These are phyloP conservation scores for Xylaria sp. DNA, from an alignment of 495 filamentous ascomycete genomes.

Conservation along the genomic window DNA sequence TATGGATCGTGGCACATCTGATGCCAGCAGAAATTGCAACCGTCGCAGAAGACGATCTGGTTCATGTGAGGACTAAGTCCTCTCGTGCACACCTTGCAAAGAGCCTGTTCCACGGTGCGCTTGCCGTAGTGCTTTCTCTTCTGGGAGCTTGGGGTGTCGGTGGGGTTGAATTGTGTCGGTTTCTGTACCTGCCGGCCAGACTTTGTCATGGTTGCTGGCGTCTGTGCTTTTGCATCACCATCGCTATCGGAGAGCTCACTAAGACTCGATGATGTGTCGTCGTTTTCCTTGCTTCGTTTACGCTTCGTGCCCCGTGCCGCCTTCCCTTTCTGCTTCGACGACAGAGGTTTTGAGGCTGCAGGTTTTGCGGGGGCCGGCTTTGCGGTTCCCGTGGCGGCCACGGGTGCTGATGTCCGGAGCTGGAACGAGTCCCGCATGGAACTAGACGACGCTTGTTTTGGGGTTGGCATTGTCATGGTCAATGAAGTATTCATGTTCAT, in stretches of 20 bases:
- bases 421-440: constrained; percentile 34
- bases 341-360: constrained; percentile 28
- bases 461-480: constrained; percentile 53
- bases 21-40: constrained; percentile 88
- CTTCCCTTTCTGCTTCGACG: constrained; percentile 34
- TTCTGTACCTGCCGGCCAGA: constrained; percentile 83
- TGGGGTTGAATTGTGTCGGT: constrained; percentile 73
- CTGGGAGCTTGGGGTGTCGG: constrained; percentile 49
- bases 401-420: constrained; percentile 30
- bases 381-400: neutral
- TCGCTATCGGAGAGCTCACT: constrained; percentile 50
- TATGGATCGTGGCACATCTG: constrained; percentile 88
- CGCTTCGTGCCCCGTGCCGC: constrained; percentile 49
- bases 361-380: constrained; percentile 14
- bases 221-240: constrained; percentile 40
- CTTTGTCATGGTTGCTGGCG: constrained; percentile 70
- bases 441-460: constrained; percentile 13
- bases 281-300: constrained; percentile 54
- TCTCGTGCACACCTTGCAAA: constrained; percentile 81
- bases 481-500: constrained; percentile 57
- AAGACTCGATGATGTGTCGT: constrained; percentile 48
- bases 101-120: constrained; percentile 57
- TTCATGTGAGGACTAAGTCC: constrained; percentile 78
- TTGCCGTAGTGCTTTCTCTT: constrained; percentile 55
- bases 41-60: constrained; percentile 94